These are phyloP conservation scores for Plasmopara halstedii DNA, from an alignment of 352 stramenopile genomes.

Conservation along the genomic window DNA sequence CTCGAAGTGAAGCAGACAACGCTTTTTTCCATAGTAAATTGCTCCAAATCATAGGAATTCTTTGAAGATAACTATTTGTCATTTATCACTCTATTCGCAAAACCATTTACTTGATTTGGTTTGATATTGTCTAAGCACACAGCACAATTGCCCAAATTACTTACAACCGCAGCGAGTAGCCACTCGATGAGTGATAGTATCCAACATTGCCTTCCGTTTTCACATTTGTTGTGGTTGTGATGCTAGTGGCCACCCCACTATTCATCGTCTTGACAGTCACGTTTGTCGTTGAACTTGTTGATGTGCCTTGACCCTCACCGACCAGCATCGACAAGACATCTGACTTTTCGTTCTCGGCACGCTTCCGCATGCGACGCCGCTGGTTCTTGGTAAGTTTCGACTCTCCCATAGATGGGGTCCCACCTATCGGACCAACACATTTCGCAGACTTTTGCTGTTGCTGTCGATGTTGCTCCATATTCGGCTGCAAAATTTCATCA, in stretches of 20 bases:
- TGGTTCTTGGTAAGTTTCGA: slow-evolving; percentile 75
- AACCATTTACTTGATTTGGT: too few relatives aligned
- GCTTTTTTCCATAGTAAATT: too few relatives aligned
- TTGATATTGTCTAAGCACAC: too few relatives aligned
- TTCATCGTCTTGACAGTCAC: slow-evolving; percentile 17
- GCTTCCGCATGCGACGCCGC: slow-evolving; percentile 69
- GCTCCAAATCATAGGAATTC: too few relatives aligned
- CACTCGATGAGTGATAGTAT: slow-evolving; percentile 64
- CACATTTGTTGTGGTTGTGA: slow-evolving; percentile 20
- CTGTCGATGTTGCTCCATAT: slow-evolving; percentile 4
- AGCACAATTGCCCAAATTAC: slow-evolving; percentile 2
- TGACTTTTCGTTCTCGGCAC: slow-evolving; percentile 65
- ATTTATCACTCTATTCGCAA: too few relatives aligned
- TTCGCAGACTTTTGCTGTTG: slow-evolving; percentile 8
- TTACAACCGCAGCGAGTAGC: slow-evolving; percentile 60
- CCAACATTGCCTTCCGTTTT: slow-evolving; percentile 21
- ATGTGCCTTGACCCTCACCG: slow-evolving; percentile 10
- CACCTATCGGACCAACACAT: slow-evolving; percentile 26
- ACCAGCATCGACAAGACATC: slow-evolving; percentile 62
- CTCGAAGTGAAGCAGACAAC: too few relatives aligned
- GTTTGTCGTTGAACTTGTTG: slow-evolving; percentile 13
- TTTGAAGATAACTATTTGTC: too few relatives aligned
- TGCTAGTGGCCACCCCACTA: slow-evolving; percentile 6
- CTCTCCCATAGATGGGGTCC: slow-evolving; percentile 22
- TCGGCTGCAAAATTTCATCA: slow-evolving; percentile 33